A percentile compares a stretch with the other conserved stretches of the same genome.
Conservation (phyloP, 2,329 filamentous ascomycete genomes). For the Exophiala sp. region DNA sequence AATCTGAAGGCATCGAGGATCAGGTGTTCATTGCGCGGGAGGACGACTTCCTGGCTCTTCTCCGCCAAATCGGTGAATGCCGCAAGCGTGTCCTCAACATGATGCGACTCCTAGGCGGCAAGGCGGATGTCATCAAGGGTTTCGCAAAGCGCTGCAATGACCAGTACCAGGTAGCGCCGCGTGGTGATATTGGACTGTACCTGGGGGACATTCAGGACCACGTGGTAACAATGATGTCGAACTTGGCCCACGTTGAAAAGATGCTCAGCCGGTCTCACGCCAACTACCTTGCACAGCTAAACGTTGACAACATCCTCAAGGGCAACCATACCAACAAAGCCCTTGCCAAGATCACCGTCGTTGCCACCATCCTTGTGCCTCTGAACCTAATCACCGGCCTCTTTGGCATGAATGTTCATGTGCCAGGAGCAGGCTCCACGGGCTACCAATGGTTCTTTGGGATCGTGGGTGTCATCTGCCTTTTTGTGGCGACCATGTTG, state of each 20-base stretch:
- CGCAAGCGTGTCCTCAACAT: constrained; percentile 93
- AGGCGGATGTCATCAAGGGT: constrained; percentile 95
- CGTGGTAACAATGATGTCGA: constrained; percentile 98
- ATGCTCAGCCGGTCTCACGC: constrained; percentile 90
- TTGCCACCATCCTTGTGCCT: constrained; percentile 92
- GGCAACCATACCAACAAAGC: constrained; percentile 84
- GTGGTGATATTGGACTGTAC: constrained; percentile 94
- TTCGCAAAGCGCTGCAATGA: constrained; percentile 99
- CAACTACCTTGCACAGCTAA: constrained; percentile 93
- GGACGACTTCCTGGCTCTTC: constrained; percentile 80
- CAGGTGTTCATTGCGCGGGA: constrained; percentile 87
- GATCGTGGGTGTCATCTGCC: constrained; percentile 43
- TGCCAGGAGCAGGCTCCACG: constrained; percentile 37
- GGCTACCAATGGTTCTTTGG: constrained; percentile 46
- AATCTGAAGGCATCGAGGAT: constrained; percentile 91
- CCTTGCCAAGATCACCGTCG: constrained; percentile 87
- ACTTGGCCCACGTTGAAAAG: constrained; percentile 92
- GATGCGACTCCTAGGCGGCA: constrained; percentile 87
- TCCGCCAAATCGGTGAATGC: constrained; percentile 80
- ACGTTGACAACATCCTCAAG: constrained; percentile 82
- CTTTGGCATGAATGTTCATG: constrained; percentile 48
- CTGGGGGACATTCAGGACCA: constrained; percentile 97
- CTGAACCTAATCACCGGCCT: constrained; percentile 77
- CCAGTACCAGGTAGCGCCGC: constrained; percentile 88
- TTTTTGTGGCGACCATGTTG: constrained; percentile 38